phyloP scores from a whole-genome alignment of 2,329 filamentous ascomycete genomes.

The Microascus cirrosus region DNA sequence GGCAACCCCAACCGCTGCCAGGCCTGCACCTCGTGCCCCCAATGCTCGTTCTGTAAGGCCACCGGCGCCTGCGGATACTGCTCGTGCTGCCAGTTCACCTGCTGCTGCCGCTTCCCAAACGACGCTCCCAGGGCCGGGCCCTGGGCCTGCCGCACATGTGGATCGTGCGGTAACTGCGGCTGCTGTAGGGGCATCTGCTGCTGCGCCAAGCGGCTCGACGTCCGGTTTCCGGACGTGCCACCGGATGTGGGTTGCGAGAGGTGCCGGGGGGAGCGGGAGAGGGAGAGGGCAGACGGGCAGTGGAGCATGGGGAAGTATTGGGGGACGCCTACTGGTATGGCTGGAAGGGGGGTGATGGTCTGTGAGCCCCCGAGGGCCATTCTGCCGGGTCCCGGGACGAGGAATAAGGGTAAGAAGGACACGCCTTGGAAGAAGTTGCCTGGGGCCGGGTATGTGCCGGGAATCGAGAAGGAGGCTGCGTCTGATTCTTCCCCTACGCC shows the following conservation, averaged over 20 bases:
- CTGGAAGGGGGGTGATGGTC: not conserved
- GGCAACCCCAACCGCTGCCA: not conserved
- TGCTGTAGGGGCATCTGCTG: not conserved
- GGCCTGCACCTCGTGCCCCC: not conserved
- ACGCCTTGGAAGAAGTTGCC: not conserved
- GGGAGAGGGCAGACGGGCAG: not conserved
- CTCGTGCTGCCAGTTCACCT: conserved; percentile 1
- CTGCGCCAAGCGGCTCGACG: not conserved
- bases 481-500: too few species aligned
- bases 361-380: not conserved
- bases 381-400: not conserved
- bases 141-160: not conserved
- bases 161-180: not conserved
- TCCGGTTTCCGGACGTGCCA: not conserved
- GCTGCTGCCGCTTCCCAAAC: conserved; percentile 1
- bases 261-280: not conserved
- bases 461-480: too few species aligned
- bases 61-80: not conserved
- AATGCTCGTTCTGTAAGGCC: not conserved
- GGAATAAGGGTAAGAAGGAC: not conserved
- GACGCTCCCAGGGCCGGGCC: not conserved
- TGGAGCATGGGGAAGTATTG: not conserved
- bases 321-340: not conserved
- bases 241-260: not conserved
- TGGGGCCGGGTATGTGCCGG: too few species aligned